These are phyloP conservation scores for Elsinoe australis DNA, from an alignment of 2,329 filamentous ascomycete genomes.

Conservation along the genomic window DNA sequence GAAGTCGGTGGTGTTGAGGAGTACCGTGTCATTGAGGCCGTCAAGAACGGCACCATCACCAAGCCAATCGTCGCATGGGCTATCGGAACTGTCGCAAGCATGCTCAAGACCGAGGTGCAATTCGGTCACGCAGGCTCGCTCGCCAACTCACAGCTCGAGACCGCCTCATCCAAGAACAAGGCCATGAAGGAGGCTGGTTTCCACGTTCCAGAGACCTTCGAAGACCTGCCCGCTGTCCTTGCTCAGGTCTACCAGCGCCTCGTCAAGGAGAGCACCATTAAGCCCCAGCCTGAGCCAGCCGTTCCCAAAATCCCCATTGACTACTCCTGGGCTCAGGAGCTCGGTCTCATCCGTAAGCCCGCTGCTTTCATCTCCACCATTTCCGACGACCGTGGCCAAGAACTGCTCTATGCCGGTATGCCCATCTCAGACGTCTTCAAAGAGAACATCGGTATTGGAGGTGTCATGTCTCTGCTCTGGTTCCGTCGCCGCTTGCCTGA, in stretches of 20 bases:
- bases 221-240: slow-evolving; percentile 77
- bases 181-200: slow-evolving; percentile 92
- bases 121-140: slow-evolving; percentile 98
- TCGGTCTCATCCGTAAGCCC: slow-evolving; percentile 98
- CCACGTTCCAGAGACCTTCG: slow-evolving; percentile 90
- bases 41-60: slow-evolving; percentile 88
- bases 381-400: slow-evolving; percentile 98
- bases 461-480: slow-evolving; percentile 99
- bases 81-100: slow-evolving; percentile 96
- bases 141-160: slow-evolving; percentile 99
- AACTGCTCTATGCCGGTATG: slow-evolving; percentile 97
- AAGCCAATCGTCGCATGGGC: slow-evolving; percentile 99
- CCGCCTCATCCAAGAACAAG: slow-evolving; percentile 93
- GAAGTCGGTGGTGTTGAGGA: slow-evolving; percentile 99
- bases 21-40: slow-evolving; percentile 97
- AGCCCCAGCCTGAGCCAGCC: slow-evolving; percentile 77
- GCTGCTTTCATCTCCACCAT: slow-evolving; percentile 99
- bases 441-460: slow-evolving; percentile 97
- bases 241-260: slow-evolving; percentile 80
- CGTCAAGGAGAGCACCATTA: slow-evolving; percentile 75
- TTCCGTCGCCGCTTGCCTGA: slow-evolving; percentile 95
- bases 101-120: slow-evolving; percentile 99
- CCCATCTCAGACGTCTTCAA: slow-evolving; percentile 99
- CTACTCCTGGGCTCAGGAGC: slow-evolving; percentile 99
- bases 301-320: slow-evolving; percentile 99